Conservation (phyloP, 2,329 filamentous ascomycete species). For the Aureobasidium sp. region DNA sequence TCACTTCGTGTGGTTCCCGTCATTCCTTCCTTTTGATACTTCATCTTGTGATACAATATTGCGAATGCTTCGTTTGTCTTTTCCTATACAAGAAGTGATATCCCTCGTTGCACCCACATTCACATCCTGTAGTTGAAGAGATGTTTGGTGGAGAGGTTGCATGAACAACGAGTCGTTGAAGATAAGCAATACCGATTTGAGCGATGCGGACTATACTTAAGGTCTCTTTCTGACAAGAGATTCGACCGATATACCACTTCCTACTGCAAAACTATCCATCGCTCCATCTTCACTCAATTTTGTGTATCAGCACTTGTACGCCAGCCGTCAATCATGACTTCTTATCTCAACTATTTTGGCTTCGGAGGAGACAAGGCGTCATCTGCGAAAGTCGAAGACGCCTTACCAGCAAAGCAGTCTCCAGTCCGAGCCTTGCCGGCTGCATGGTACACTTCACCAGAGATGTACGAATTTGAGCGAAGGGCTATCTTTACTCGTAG, state of each 20-base stretch:
- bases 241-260: too few relatives aligned
- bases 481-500: slow-evolving; percentile 42
- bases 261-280: not conserved
- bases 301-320: too few relatives aligned
- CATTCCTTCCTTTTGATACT: not conserved
- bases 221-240: not conserved
- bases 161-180: not conserved
- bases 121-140: too few relatives aligned
- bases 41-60: not conserved
- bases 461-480: slow-evolving; percentile 37
- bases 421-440: slow-evolving; percentile 27
- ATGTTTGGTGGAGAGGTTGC: too few relatives aligned
- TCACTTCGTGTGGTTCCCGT: not conserved
- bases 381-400: not conserved
- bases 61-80: not conserved
- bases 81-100: not conserved
- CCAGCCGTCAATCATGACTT: not conserved
- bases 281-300: not conserved
- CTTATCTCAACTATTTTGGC: slow-evolving; percentile 2
- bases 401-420: not conserved
- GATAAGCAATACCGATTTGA: not conserved
- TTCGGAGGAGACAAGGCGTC: not conserved
- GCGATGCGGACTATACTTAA: not conserved
- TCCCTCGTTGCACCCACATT: not conserved
- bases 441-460: slow-evolving; percentile 35